Evolutionary conservation across 805 yeast genomes (phyloP), one percentile per base, ranked within the genome.

Genomic region (Yarrowia bubula): DNA sequence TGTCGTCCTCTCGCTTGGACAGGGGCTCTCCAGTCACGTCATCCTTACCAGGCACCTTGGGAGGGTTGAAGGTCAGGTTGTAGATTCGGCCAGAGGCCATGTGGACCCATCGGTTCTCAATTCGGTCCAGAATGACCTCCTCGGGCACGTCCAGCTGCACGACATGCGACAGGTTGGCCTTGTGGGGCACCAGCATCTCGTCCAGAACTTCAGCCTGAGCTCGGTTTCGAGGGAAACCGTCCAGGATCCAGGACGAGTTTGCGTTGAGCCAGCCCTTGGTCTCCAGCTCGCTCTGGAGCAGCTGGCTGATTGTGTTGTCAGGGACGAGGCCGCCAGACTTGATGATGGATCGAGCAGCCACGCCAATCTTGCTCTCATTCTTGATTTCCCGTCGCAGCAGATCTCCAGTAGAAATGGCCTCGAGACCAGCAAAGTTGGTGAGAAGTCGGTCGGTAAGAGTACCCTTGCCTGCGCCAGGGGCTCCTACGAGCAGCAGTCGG

Each of bases 391-490:
- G 76, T 68, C 98, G 81, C 48, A 92, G 77, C 5, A 91, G 76
- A 75, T 92, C 97, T 1, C 98, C 98, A 0, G 96, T 87, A 0
- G 96, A 86, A 8, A 93, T 76, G 0, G 93, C 78, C 13, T 80
- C 74, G 22, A 92, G 75, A 4, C 73, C 70, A 1, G 88, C 82
- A 66, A 86, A 81, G 44, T 77, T 75, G 61, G 83, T 81, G 66
- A 87, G 74, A 4, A 92, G 78, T 66, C 86, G 80, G 1, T 88
- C 76, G 0, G 97, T 88, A 69, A 88, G 89, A 0, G 98, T 92
- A 1, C 98, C 98, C 73, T 92, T 92, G 0, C 98, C 98, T 0
- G 97, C 83, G 0, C 98, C 98, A 0, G 98, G 98, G 0, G 98
- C 96, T 3, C 98, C 98, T 31, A 93, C 77, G 8, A 92, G 78